A percentile compares a stretch with the other conserved stretches of the same genome.
Evolutionary conservation across 176 grass and related monocot species (phyloP).

Genomic region (Melocanna baccifera): DNA sequence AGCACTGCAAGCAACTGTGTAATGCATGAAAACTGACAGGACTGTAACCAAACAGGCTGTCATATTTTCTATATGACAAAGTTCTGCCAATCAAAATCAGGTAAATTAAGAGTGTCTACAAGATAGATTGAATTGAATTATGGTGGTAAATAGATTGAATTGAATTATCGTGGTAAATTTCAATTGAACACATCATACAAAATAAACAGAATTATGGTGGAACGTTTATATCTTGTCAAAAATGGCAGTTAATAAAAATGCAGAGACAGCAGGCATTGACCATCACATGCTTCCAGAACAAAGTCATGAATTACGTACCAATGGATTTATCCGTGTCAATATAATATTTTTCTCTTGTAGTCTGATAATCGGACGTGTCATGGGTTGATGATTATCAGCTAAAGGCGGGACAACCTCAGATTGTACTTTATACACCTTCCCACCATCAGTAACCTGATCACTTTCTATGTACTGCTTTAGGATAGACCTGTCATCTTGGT

Average conservation of each 20-base stretch:
- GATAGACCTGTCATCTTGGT: conserved; percentile 81
- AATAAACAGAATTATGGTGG: neutral
- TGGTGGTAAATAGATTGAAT: neutral
- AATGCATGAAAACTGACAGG: neutral
- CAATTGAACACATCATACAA: neutral
- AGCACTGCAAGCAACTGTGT: neutral
- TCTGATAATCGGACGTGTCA: conserved; percentile 87
- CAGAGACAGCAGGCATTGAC: neutral
- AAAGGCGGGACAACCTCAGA: conserved; percentile 72
- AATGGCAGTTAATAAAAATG: neutral
- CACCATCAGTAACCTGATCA: conserved; percentile 80
- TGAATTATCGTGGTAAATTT: conserved; percentile 10
- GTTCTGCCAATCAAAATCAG: neutral
- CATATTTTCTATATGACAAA: neutral
- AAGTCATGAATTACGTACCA: conserved; percentile 25
- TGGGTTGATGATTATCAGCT: conserved; percentile 80
- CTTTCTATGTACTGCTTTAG: conserved; percentile 90
- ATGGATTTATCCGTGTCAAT: conserved; percentile 78
- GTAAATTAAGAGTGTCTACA: neutral
- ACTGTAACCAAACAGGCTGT: neutral
- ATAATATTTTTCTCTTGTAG: conserved; percentile 86
- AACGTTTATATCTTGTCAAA: neutral
- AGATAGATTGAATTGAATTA: conserved; percentile 9
- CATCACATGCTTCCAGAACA: neutral
- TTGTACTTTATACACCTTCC: conserved; percentile 77